These are phyloP conservation scores for Hippophae rhamnoides DNA, from an alignment of 306 rosid species.

Conservation along the genomic window DNA sequence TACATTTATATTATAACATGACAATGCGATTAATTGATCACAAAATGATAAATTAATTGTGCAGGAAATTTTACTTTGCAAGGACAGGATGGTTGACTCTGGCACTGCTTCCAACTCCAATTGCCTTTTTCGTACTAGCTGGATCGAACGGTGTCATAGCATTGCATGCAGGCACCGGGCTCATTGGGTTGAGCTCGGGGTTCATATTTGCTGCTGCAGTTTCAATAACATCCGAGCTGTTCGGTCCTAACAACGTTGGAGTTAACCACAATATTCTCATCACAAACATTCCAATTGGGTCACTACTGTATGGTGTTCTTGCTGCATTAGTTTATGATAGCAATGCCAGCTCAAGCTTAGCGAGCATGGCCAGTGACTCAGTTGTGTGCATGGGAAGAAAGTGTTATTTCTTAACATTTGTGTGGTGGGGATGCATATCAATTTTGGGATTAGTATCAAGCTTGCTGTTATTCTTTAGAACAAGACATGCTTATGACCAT, in stretches of 20 bases:
- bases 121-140: conserved; percentile 72
- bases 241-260: conserved; percentile 72
- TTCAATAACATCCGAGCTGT: conserved; percentile 80
- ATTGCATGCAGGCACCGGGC: conserved; percentile 55
- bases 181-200: conserved; percentile 83
- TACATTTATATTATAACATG: not conserved
- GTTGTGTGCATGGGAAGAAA: conserved; percentile 78
- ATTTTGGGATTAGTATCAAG: conserved; percentile 60
- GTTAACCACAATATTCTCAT: conserved; percentile 88
- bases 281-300: conserved; percentile 87
- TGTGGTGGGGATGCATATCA: conserved; percentile 75
- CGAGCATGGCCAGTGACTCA: conserved; percentile 21
- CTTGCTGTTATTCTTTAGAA: conserved; percentile 62
- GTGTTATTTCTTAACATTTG: conserved; percentile 71
- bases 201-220: conserved; percentile 96
- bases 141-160: conserved; percentile 33
- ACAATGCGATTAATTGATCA: too few species aligned
- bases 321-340: conserved; percentile 75
- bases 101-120: conserved; percentile 80
- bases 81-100: conserved; percentile 87
- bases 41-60: not conserved
- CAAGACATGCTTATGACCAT: conserved; percentile 64
- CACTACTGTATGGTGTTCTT: conserved; percentile 71
- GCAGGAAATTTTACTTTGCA: conserved; percentile 86
- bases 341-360: conserved; percentile 24